Conservation (phyloP, 129 eudicot species). For the Calendula officinalis region DNA sequence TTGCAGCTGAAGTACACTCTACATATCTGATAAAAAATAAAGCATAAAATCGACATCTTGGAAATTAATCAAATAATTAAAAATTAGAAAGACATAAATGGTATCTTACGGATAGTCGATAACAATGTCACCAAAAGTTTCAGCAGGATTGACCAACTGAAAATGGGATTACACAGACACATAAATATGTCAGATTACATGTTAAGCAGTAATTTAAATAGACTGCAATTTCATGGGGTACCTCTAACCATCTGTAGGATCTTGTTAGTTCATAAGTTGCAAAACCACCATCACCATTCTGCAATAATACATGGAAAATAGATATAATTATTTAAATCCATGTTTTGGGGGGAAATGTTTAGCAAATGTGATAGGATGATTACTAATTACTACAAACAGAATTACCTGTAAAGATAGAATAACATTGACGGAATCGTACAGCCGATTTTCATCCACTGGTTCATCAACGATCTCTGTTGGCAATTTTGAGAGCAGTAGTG, state of each 20-base stretch:
- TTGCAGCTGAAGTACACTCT: slow-evolving; percentile 93
- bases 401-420: slow-evolving; percentile 81
- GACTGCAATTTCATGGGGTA: slow-evolving; percentile 24
- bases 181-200: slow-evolving; percentile 24
- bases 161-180: slow-evolving; percentile 13
- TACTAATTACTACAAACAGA: not conserved
- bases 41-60: not conserved
- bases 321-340: slow-evolving; percentile 3
- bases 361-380: slow-evolving; percentile 10
- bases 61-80: not conserved
- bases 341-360: not conserved
- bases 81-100: slow-evolving; percentile 13
- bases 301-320: slow-evolving; percentile 30
- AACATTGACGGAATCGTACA: slow-evolving; percentile 84
- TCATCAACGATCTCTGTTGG: slow-evolving; percentile 76
- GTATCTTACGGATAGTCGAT: slow-evolving; percentile 93
- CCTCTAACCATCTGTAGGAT: slow-evolving; percentile 96
- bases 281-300: slow-evolving; percentile 82
- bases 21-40: slow-evolving; percentile 54
- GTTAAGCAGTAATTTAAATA: not conserved
- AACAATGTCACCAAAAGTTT: slow-evolving; percentile 94
- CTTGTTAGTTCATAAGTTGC: slow-evolving; percentile 97
- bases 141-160: slow-evolving; percentile 93
- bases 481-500: slow-evolving; percentile 62
- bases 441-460: slow-evolving; percentile 53